phyloP scores from a whole-genome alignment of 257 asterid species.

The Rehmannia glutinosa region DNA sequence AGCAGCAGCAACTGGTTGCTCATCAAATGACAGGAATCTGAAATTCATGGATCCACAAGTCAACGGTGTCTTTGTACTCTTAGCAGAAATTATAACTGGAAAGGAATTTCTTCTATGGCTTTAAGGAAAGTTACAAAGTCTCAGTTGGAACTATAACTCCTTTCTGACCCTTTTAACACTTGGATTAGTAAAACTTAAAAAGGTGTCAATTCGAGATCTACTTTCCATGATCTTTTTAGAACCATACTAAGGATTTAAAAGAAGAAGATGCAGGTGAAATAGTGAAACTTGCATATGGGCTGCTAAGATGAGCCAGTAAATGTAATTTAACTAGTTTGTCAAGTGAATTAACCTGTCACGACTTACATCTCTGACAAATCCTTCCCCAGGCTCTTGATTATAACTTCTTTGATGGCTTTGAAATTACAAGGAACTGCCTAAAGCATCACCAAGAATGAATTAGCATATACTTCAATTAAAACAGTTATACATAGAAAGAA shows the following conservation, averaged over 20 bases:
- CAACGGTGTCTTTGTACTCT: slow-evolving; percentile 12
- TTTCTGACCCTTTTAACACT: slow-evolving; percentile 2
- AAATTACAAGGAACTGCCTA: slow-evolving; percentile 84
- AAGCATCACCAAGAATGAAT: slow-evolving; percentile 25
- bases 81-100: neutral
- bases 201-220: neutral
- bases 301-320: neutral
- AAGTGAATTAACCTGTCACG: slow-evolving; percentile 11
- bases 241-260: neutral
- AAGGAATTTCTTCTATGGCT: neutral
- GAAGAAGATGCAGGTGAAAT: neutral
- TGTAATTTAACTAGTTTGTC: neutral
- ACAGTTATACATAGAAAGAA: slow-evolving; percentile 4
- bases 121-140: neutral
- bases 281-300: neutral
- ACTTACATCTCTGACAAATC: slow-evolving; percentile 75
- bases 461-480: slow-evolving; percentile 1
- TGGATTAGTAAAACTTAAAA: neutral
- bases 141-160: neutral
- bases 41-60: slow-evolving; percentile 22
- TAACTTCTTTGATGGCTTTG: slow-evolving; percentile 58
- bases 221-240: neutral
- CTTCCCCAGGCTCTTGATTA: slow-evolving; percentile 59
- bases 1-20: slow-evolving; percentile 95
- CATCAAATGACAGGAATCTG: slow-evolving; percentile 83